These are phyloP conservation scores for Chalciporus piperatus DNA, from an alignment of 768 basidiomycete genomes.

Conservation along the genomic window DNA sequence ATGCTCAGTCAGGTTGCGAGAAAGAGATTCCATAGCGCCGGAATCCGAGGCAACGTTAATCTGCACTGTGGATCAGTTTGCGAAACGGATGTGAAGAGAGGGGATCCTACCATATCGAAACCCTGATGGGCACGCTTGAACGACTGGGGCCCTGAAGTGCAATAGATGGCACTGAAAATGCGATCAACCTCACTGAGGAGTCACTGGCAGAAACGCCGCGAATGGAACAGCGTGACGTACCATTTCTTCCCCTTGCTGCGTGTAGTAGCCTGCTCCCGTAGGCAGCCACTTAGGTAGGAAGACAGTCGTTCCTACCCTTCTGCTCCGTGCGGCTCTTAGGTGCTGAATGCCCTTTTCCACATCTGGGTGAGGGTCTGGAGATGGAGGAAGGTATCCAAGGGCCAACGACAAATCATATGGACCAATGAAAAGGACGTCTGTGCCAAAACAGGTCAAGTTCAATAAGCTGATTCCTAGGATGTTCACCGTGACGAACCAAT, in stretches of 20 bases:
- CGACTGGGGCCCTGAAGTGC: slow-evolving; percentile 44
- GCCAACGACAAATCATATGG: slow-evolving; percentile 68
- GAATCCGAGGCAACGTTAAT: slow-evolving; percentile 49
- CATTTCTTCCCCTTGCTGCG: slow-evolving; percentile 63
- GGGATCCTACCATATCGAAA: slow-evolving; percentile 47
- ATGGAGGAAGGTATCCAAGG: slow-evolving; percentile 57
- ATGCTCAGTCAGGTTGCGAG: slow-evolving; percentile 19
- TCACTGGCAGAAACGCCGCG: too few relatives aligned
- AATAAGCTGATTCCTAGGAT: background rate
- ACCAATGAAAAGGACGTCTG: slow-evolving; percentile 59
- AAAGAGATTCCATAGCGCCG: slow-evolving; percentile 41
- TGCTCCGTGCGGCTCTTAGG: slow-evolving; percentile 44
- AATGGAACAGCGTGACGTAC: slow-evolving; percentile 32
- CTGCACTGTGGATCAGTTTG: slow-evolving; percentile 26
- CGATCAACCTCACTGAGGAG: background rate
- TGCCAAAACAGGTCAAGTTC: background rate
- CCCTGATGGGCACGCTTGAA: slow-evolving; percentile 45
- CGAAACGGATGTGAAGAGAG: background rate
- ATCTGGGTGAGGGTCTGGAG: slow-evolving; percentile 62
- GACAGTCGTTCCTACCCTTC: too few relatives aligned
- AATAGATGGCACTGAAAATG: slow-evolving; percentile 45
- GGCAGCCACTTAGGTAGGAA: too few relatives aligned
- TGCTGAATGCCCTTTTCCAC: slow-evolving; percentile 58
- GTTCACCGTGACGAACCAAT: slow-evolving; percentile 49
- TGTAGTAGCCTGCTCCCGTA: too few relatives aligned